Evolutionary conservation across 352 stramenopile species (phyloP), one percentile per base, ranked within the genome.

Genomic region (Globisporangium paroecandrum): DNA sequence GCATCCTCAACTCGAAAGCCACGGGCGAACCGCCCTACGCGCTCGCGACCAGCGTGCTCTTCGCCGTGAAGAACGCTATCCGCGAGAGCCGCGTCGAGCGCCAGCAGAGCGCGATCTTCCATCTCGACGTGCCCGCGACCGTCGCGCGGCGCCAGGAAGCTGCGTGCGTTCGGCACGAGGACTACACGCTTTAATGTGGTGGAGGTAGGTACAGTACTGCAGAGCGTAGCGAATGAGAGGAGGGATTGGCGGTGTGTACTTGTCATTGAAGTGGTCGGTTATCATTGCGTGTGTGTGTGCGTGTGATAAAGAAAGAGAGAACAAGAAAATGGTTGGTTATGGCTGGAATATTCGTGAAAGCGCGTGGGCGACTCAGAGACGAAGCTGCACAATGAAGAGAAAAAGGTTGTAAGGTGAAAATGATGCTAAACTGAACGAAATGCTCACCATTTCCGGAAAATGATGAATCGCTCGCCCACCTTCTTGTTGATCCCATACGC

Each of bases 11-110:
- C 47, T 98, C 90, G 63, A 98, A 98, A 65, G 97, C 95, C 4
- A 90, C 99, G 34, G 97, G 97, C 13, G 97, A 99, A 72, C 97
- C 97, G 15, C 96, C 97, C 29, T 96, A 99, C 66, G 98, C 98
- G 68, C 75, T 99, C 36, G 96, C 91, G 2, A 87, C 83, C 41
- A 97, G 87, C 53, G 95, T 97, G 32, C 98, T 98, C 70, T 99
- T 98, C 69, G 97, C 97, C 1, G 93, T 98, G 66, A 98, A 98
- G 69, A 89, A 98, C 75, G 96, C 96, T 5, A 86, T 99, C 55
- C 85, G 86, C 24, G 81, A 91, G 4, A 93, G 91, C 20, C 83
- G 94, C 12, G 64, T 77, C n/a, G 88, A 96, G 79, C 57, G 84
- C 69, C n/a, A 72, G 73, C 55, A 79, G 63, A n/a, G 60, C 12